These are phyloP conservation scores for Penicillium angulare DNA, from an alignment of 495 filamentous ascomycete genomes.

Conservation along the genomic window DNA sequence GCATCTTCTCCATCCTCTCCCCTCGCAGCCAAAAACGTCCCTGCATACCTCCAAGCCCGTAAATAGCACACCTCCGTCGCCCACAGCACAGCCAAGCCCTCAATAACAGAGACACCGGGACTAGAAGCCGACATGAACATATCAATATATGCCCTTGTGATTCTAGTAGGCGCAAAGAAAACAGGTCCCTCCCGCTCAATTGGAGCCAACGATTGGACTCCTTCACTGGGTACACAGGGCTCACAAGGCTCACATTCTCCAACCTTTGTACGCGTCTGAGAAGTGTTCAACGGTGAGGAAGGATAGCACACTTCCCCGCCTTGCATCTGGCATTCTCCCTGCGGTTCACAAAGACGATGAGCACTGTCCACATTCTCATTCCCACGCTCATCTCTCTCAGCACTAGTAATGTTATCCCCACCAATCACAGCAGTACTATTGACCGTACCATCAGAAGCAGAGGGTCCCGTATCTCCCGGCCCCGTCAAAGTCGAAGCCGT, in stretches of 20 bases:
- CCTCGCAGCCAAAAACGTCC: constrained; percentile 27
- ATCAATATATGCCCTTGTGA: constrained; percentile 53
- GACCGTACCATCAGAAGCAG: too few species aligned
- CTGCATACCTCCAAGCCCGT: constrained; percentile 58
- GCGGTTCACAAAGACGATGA: constrained; percentile 14
- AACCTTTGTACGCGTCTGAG: background rate
- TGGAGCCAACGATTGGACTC: too few species aligned
- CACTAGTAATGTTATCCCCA: too few species aligned
- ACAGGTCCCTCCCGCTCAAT: constrained; percentile 9
- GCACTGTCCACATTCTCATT: too few species aligned
- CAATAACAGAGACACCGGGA: constrained; percentile 48
- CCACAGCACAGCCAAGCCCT: constrained; percentile 71
- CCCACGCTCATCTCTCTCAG: background rate
- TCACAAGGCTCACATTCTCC: constrained; percentile 2
- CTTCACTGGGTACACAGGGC: too few species aligned
- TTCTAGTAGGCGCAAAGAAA: constrained; percentile 36
- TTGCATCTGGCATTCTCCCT: constrained; percentile 27
- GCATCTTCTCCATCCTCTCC: constrained; percentile 32
- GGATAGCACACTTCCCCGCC: constrained; percentile 13
- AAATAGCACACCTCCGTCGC: constrained; percentile 68
- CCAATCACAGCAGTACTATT: too few species aligned
- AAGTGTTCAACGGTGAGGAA: background rate
- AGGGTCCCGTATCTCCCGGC: background rate
- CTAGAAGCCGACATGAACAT: constrained; percentile 53
- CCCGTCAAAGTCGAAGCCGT: background rate